Conservation (phyloP, 805 yeast genomes). For the Candida chilensis region DNA sequence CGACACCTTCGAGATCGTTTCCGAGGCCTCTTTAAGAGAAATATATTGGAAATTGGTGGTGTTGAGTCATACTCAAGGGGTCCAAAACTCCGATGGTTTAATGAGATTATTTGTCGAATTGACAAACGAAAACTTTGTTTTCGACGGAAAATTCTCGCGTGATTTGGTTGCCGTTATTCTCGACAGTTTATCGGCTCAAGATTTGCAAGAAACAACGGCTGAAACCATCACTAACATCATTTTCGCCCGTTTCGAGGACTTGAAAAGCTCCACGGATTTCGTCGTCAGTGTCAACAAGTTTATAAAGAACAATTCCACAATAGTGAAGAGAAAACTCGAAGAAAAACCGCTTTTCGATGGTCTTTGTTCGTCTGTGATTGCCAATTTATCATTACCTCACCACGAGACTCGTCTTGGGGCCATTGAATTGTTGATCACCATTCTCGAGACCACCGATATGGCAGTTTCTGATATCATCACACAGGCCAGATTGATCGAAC, state of each 20-base stretch:
- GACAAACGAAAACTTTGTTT: too few relatives aligned
- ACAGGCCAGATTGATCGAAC: slow-evolving; percentile 54
- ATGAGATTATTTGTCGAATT: slow-evolving; percentile 8
- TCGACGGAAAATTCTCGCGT: slow-evolving; percentile 6
- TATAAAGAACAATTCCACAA: too few relatives aligned
- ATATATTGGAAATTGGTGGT: slow-evolving; percentile 45
- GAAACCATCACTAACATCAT: not conserved
- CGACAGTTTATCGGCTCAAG: slow-evolving; percentile 6
- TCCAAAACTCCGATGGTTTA: slow-evolving; percentile 11
- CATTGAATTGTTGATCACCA: slow-evolving; percentile 31
- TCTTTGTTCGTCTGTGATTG: slow-evolving; percentile 6
- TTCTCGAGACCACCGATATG: slow-evolving; percentile 11
- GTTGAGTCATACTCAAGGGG: slow-evolving; percentile 23
- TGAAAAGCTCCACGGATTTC: too few relatives aligned
- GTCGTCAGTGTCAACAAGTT: too few relatives aligned
- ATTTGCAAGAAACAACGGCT: slow-evolving; percentile 1
- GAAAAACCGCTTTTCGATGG: slow-evolving; percentile 9
- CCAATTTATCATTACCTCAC: slow-evolving; percentile 38
- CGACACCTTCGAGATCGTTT: slow-evolving; percentile 3
- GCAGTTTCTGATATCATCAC: slow-evolving; percentile 31
- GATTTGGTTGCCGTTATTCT: slow-evolving; percentile 11
- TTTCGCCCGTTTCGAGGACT: slow-evolving; percentile 5
- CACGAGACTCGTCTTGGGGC: slow-evolving; percentile 41
- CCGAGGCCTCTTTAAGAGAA: slow-evolving; percentile 15
- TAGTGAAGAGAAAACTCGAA: too few relatives aligned